Base-by-base conservation (phyloP, 257 asterid species). In the Lithospermum erythrorhizon region DNA sequence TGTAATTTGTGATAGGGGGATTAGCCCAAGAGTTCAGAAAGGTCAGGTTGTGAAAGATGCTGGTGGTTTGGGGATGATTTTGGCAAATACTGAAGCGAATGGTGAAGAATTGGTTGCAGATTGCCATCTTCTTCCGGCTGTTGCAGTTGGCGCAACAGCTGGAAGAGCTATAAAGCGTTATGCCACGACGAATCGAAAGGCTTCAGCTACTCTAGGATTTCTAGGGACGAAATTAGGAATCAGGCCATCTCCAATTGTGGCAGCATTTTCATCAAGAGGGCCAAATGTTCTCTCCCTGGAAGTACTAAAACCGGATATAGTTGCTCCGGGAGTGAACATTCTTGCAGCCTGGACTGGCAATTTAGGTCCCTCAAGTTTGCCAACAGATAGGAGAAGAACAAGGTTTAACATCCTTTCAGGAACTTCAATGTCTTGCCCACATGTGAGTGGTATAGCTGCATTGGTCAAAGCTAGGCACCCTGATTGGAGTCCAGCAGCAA, bases 391-490 rank as follows among this genome's bases (percentile, higher is more conserved):
- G n/a, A 78, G 98, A 0, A 58, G 90, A 59, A 89, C 95, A 0
- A 75, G 70, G 41, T 93, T 89, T 80, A 93, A 93, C 55, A 86
- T 89, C 8, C 67, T 91, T 23, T 93, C 98, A 0, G 97, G 98
- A 10, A 93, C 97, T 2, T 93, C 98, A 41, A 93, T 93, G 95
- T 89, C 98, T 0, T 93, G 97, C 65, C 98, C 98, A 0, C 98
- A 89, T 30, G 90, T 93, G 0, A 93, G 97, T 47, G 97, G 98
- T 11, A 56, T 86, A 15, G 98, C 98, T 0, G 97, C 97, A 1
- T 10, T 88, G 64, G 80, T 91, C 52, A 91, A 88, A 64, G 83
- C 97, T 2, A 74, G 76, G 27, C 97, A 81, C 22, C 95, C 89
- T 0, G 81, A 82, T 13, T 91, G 97, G 97, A 81, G 94, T 57